These are phyloP conservation scores for Camelina neglecta DNA, from an alignment of 345 rosid species.

Conservation along the genomic window DNA sequence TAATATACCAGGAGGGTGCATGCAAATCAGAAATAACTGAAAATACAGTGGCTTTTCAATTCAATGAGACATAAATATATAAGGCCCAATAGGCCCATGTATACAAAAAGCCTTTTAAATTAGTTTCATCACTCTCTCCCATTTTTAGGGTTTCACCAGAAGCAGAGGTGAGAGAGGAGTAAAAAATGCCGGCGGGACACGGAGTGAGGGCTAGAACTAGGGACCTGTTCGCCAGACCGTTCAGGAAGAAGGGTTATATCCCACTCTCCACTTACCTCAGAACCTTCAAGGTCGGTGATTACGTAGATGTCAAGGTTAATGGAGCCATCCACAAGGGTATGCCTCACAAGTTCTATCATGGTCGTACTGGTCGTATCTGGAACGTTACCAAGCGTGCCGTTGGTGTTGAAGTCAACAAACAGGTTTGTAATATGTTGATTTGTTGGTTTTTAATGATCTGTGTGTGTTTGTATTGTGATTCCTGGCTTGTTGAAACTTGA, in stretches of 20 bases:
- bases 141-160: conserved; percentile 14
- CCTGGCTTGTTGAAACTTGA: no score
- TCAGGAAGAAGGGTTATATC: conserved; percentile 83
- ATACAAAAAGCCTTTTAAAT: background rate
- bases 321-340: conserved; percentile 86
- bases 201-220: conserved; percentile 66
- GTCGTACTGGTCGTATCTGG: conserved; percentile 86
- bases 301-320: conserved; percentile 75
- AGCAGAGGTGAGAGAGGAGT: background rate
- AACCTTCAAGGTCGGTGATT: conserved; percentile 68
- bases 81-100: background rate
- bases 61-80: background rate
- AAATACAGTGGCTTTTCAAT: background rate
- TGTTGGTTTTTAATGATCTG: background rate
- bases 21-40: background rate
- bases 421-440: conserved; percentile 40
- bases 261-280: conserved; percentile 69
- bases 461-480: background rate
- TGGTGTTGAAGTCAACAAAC: conserved; percentile 81
- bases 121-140: background rate
- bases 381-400: conserved; percentile 80
- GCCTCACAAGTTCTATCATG: conserved; percentile 88
- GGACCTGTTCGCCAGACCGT: conserved; percentile 65
- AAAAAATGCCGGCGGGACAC: conserved; percentile 65
- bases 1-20: background rate